phyloP scores from a whole-genome alignment of 2,329 filamentous ascomycete genomes.

The Davidsoniella virescens region DNA sequence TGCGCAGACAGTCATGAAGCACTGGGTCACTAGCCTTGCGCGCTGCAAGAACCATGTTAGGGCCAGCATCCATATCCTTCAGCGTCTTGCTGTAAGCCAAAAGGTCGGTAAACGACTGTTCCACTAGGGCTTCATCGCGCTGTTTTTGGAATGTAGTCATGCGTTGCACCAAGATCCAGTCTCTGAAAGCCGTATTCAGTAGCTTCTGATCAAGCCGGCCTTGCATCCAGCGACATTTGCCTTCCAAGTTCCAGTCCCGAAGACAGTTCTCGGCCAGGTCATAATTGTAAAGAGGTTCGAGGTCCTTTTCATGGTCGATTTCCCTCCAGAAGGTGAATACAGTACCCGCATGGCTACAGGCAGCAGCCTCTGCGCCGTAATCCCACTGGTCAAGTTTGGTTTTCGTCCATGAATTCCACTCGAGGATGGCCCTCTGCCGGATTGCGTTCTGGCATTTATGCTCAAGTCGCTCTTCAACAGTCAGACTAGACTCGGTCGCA shows the following conservation, averaged over 20 bases:
- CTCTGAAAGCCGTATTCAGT: constrained; percentile 7
- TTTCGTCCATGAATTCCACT: constrained; percentile 6
- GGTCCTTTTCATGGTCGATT: not conserved
- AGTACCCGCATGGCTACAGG: not conserved
- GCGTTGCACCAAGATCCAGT: constrained; percentile 12
- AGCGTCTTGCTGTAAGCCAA: not conserved
- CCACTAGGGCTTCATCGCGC: not conserved
- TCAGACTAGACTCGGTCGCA: constrained; percentile 1
- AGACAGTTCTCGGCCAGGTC: constrained; percentile 3
- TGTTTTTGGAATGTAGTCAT: constrained; percentile 9
- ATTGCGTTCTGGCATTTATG: constrained; percentile 1
- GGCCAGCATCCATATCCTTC: not conserved
- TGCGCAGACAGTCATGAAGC: not conserved
- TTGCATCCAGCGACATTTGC: constrained; percentile 8
- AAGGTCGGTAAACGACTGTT: constrained; percentile 2
- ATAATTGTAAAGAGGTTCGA: constrained; percentile 4
- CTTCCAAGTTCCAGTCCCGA: constrained; percentile 12
- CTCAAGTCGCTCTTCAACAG: constrained; percentile 2
- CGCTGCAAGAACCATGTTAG: constrained; percentile 1
- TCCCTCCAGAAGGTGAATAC: not conserved
- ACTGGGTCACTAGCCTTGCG: not conserved
- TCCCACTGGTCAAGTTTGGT: not conserved
- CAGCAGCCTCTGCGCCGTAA: not conserved
- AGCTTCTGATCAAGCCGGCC: constrained; percentile 4
- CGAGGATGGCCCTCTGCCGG: not conserved